Evolutionary conservation across 1,284 basidiomycete genomes (phyloP).

Genomic region (Rhodotorula sp.): DNA sequence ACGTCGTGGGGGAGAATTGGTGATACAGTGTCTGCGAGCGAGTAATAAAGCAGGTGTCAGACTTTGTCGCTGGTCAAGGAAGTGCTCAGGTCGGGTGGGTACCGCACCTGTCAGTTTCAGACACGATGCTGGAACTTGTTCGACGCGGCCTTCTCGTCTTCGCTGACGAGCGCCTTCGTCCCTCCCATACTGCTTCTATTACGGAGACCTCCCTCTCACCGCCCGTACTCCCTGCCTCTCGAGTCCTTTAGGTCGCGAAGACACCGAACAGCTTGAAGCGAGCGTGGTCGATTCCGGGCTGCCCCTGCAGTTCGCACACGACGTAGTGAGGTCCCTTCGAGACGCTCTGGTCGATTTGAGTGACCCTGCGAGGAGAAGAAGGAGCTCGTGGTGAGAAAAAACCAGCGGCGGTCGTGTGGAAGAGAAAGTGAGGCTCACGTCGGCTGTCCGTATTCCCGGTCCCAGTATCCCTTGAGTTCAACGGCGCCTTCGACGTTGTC

Average conservation of each 20-base stretch:
- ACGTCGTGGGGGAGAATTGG: background rate
- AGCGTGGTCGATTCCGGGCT: conserved; percentile 38
- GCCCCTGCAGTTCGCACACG: conserved; percentile 45
- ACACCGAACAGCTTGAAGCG: conserved; percentile 38
- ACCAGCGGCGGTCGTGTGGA: background rate
- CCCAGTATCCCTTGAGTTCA: conserved; percentile 53
- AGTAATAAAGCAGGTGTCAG: background rate
- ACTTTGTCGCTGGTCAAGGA: too few species aligned
- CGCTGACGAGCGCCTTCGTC: background rate
- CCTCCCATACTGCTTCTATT: background rate
- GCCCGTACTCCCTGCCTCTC: background rate
- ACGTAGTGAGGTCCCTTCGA: conserved; percentile 45
- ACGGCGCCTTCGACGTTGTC: conserved; percentile 58
- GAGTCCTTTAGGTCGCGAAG: conserved; percentile 22
- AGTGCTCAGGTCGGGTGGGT: too few species aligned
- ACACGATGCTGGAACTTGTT: background rate
- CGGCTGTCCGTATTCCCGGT: conserved; percentile 52
- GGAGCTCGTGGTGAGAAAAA: background rate
- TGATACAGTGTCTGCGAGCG: background rate
- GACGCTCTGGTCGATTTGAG: conserved; percentile 45
- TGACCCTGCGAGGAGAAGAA: conserved; percentile 31
- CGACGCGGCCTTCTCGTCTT: too few species aligned
- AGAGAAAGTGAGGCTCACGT: conserved; percentile 48
- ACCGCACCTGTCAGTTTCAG: background rate
- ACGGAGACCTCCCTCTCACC: background rate